Evolutionary conservation across 1,139 yeast genomes (phyloP).

Genomic region (Nadsonia commutata): DNA sequence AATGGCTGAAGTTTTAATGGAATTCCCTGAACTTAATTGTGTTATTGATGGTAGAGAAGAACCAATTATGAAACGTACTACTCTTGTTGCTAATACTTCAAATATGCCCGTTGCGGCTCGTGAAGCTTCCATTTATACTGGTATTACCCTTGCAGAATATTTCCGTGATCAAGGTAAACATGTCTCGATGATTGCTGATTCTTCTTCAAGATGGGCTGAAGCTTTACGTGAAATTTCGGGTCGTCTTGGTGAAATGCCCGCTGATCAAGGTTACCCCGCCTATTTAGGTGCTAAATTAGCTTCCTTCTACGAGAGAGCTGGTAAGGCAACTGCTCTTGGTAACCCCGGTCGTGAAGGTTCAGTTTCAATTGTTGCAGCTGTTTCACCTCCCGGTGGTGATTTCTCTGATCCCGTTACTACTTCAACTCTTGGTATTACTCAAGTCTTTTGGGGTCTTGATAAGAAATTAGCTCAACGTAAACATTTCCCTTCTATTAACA

Average conservation of each 20-base stretch:
- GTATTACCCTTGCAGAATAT: constrained; percentile 95
- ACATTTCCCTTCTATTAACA: constrained; percentile 98
- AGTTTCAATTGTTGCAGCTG: constrained; percentile 98
- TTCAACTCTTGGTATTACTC: constrained; percentile 94
- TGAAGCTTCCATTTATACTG: constrained; percentile 98
- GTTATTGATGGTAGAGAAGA: constrained; percentile 88
- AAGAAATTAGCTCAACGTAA: constrained; percentile 98
- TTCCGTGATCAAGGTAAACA: constrained; percentile 99
- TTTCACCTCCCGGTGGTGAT: constrained; percentile 99
- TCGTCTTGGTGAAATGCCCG: constrained; percentile 99
- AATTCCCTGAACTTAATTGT: constrained; percentile 92
- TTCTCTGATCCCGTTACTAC: constrained; percentile 99
- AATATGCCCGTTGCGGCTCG: constrained; percentile 99
- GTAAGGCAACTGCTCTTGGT: constrained; percentile 90
- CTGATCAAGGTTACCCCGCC: constrained; percentile 99
- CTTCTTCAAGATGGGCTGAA: constrained; percentile 99
- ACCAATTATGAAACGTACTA: constrained; percentile 98
- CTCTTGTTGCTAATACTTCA: constrained; percentile 95
- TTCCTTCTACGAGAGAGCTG: constrained; percentile 98
- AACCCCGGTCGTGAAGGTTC: constrained; percentile 94
- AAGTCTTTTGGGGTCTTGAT: constrained; percentile 99
- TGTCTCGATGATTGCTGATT: constrained; percentile 98
- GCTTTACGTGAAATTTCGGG: constrained; percentile 99
- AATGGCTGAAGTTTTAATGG: constrained; percentile 99
- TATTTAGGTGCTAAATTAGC: constrained; percentile 97